Base-by-base conservation (phyloP, 495 filamentous ascomycete genomes). In the Bryoglossum gracile region DNA sequence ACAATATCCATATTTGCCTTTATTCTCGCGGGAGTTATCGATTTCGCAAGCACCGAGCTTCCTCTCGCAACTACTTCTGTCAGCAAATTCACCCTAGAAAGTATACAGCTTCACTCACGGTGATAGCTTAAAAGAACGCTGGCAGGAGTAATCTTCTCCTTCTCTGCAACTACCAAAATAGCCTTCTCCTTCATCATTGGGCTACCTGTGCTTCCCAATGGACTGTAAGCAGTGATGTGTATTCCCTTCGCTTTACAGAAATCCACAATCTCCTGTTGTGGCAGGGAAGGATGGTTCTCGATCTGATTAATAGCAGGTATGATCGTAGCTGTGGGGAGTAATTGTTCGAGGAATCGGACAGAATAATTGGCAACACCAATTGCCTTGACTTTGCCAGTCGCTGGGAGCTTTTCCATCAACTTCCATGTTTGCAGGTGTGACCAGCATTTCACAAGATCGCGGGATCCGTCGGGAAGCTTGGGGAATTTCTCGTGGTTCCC, bases 291-390 rank as follows among this genome's bases (percentile, higher is more conserved):
- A 70, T 90, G 86, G 69, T 90, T 89, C 70, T 95, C 89, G 60
- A 94, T 89, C 77, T 94, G 87, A 69, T 94, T 92, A 52, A 81
- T 84, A n/a, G 87, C 87, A 9, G 89, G 89, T 0, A 82, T 62
- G 33, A 90, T 67, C 25, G 66, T 74, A 42, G 76, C 78, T 41
- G 83, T 68, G 3, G 78, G 70, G 5, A 92, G 75, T 34, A 94
- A 71, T 60, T 89, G 67, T 61, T 89, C 76, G 1, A 94, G 74
- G 61, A 82, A 89, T 44, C 68, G 66, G 44, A 76, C 72, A 62
- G 81, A 85, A 73, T 88, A 91, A 67, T 95, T 94, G 51, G 77
- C 84, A 22, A 94, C 85, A 43, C 88, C 88, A 54, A 94, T 89
- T 14, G 83, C 80, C 65, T 75, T 80, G 42, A 74, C 72, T 69